Evolutionary conservation across 495 filamentous ascomycete genomes (phyloP).

Genomic region (Thozetella sp.): DNA sequence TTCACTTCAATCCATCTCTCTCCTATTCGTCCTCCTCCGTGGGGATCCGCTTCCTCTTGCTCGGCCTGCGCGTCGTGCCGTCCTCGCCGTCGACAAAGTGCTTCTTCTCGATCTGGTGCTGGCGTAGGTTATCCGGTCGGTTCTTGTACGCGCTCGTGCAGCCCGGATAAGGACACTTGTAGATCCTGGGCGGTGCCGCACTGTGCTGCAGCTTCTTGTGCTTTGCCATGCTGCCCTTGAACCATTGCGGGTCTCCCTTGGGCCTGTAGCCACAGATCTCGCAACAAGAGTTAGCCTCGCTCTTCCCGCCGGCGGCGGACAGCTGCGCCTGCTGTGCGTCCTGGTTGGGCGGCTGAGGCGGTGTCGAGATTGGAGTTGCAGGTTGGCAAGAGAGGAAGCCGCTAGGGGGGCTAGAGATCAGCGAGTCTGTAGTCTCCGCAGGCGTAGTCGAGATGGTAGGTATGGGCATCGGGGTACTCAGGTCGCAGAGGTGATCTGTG

Average conservation of each 20-base stretch:
- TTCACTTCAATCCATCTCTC: too few species aligned
- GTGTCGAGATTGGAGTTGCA: constrained; percentile 7
- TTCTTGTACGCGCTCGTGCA: constrained; percentile 52
- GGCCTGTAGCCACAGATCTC: constrained; percentile 51
- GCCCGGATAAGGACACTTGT: constrained; percentile 45
- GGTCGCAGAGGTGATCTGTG: not conserved
- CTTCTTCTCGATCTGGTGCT: constrained; percentile 51
- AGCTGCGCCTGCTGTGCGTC: constrained; percentile 8
- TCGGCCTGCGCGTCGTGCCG: constrained; percentile 26
- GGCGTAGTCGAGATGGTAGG: too few species aligned
- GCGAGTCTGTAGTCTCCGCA: not conserved
- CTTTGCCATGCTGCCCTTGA: constrained; percentile 54
- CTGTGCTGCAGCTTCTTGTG: constrained; percentile 52
- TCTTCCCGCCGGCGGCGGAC: constrained; percentile 17
- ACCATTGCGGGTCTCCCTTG: constrained; percentile 53
- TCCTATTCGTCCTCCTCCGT: constrained; percentile 12
- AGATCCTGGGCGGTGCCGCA: constrained; percentile 39
- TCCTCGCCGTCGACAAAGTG: constrained; percentile 43
- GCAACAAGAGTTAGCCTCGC: constrained; percentile 39
- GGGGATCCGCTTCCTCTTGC: constrained; percentile 42
- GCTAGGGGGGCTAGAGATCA: not conserved
- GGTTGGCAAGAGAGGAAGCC: not conserved
- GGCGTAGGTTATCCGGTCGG: constrained; percentile 47
- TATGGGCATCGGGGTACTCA: not conserved
- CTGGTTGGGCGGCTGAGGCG: constrained; percentile 4